Evolutionary conservation across 257 asterid genomes (phyloP).

Genomic region (Solanum tarijense): DNA sequence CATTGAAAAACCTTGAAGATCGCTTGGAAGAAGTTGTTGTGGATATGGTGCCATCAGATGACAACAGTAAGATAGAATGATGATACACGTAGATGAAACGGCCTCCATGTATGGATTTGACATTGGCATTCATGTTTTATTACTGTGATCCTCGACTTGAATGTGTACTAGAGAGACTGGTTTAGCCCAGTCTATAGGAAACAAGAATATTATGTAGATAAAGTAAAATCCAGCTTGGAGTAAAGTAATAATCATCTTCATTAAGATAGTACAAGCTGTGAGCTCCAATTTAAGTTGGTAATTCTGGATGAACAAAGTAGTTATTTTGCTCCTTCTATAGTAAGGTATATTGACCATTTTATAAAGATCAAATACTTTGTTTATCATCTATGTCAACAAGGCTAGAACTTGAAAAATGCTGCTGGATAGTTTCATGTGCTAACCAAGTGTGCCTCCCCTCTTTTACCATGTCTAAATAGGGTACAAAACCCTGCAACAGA

Average conservation of each 20-base stretch:
- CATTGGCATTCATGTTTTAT: slow-evolving; percentile 37
- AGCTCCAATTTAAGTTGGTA: background rate
- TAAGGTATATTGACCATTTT: too few relatives aligned
- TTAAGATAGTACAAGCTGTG: background rate
- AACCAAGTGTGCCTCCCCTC: background rate
- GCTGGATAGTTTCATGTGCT: background rate
- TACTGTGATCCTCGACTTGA: slow-evolving; percentile 64
- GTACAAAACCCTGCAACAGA: too few relatives aligned
- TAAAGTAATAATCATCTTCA: too few relatives aligned
- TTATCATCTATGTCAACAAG: too few relatives aligned
- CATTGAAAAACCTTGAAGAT: slow-evolving; percentile 28
- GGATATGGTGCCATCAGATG: slow-evolving; percentile 21
- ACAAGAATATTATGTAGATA: background rate
- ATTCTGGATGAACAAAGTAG: background rate
- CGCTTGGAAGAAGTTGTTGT: slow-evolving; percentile 36
- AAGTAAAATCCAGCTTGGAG: background rate
- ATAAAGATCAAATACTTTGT: too few relatives aligned
- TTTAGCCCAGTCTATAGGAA: slow-evolving; percentile 33
- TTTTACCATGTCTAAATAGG: background rate
- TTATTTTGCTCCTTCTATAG: too few relatives aligned
- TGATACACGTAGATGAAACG: slow-evolving; percentile 58
- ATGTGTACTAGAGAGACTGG: slow-evolving; percentile 52
- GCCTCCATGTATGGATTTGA: slow-evolving; percentile 53
- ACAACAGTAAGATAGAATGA: slow-evolving; percentile 41
- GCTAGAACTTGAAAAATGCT: background rate